These are phyloP conservation scores for Quercus gilva DNA, from an alignment of 306 rosid species.

Conservation along the genomic window DNA sequence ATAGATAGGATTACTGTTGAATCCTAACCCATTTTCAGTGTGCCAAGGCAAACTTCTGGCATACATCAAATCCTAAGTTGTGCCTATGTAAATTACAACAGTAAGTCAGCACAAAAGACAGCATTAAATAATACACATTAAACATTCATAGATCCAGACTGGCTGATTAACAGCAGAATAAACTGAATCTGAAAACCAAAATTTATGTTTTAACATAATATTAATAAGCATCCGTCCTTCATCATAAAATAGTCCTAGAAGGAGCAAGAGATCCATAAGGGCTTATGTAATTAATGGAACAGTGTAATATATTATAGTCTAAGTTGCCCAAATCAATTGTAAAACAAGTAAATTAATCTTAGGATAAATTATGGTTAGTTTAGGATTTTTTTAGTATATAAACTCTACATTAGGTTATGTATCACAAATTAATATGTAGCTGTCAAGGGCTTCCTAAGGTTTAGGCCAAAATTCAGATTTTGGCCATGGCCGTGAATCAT, in stretches of 20 bases:
- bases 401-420: rapidly evolving
- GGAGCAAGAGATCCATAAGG: not conserved
- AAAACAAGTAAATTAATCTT: rapidly evolving
- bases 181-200: not conserved
- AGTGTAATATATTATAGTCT: rapidly evolving
- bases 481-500: too few species aligned
- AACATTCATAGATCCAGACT: not conserved
- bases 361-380: too few species aligned
- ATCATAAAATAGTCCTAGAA: not conserved
- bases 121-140: not conserved
- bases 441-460: rapidly evolving
- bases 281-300: rapidly evolving
- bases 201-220: not conserved
- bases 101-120: not conserved
- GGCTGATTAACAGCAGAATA: not conserved
- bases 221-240: not conserved
- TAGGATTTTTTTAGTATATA: too few species aligned
- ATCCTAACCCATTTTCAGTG: not conserved
- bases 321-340: too few species aligned
- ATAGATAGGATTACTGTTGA: not conserved
- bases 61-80: not conserved
- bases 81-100: not conserved
- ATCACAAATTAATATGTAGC: too few species aligned
- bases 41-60: not conserved
- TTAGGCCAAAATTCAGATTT: too few species aligned